Evolutionary conservation across 805 yeast genomes (phyloP).

Genomic region (Sugiyamaella qingdaonensis): DNA sequence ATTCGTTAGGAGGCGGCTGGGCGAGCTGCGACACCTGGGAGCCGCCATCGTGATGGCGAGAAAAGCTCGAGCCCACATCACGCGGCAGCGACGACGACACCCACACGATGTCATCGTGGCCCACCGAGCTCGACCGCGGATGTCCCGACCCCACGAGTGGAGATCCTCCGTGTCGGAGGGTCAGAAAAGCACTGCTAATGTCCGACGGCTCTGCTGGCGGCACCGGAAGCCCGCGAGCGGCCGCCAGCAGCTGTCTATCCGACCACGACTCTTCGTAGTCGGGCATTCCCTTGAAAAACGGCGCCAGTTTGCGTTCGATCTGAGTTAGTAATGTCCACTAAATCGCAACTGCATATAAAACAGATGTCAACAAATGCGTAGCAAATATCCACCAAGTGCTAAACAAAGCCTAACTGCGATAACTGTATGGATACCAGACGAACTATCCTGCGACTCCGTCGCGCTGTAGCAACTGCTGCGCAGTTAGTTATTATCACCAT

Average conservation of each 20-base stretch:
- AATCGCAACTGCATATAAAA: no score
- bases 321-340: not conserved
- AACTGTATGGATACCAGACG: no score
- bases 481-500: no score
- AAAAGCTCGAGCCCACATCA: not conserved
- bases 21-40: not conserved
- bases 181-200: not conserved
- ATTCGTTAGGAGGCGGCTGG: not conserved
- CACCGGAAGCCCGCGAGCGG: constrained; percentile 29
- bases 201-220: constrained; percentile 14
- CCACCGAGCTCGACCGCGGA: not conserved
- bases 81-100: constrained; percentile 10
- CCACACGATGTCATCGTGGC: constrained; percentile 3
- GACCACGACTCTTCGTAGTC: constrained; percentile 72
- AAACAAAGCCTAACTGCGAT: no score
- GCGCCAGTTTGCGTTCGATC: constrained; percentile 69
- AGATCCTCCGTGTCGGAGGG: not conserved
- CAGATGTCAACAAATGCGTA: no score
- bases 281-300: constrained; percentile 85
- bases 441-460: no score
- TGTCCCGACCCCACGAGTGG: not conserved
- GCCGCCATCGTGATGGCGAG: not conserved
- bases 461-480: no score
- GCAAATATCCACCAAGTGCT: no score
- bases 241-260: constrained; percentile 57